Base-by-base conservation (phyloP, 2,329 filamentous ascomycete genomes). In the Xylaria arbuscula region DNA sequence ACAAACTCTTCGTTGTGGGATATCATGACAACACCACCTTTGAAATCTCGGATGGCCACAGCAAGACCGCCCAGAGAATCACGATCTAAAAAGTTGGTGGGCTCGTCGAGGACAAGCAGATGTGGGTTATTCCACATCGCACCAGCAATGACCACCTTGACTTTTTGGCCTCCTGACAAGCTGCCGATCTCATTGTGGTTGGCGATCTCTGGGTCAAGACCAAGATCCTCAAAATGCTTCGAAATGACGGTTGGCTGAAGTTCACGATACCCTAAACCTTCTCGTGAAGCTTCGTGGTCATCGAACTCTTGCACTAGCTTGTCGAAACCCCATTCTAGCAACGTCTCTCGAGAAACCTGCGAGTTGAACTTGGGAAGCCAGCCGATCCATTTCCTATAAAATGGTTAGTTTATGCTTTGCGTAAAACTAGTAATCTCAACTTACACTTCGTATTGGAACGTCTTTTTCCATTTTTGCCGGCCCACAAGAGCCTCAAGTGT, bases 111-210 rank as follows among this genome's bases (percentile, higher is more conserved):
- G 57, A 99, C 96, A 70, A 99, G 89, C 77, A 99, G 84, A 84
- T 99, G 96, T 0, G 96, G 96, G 85, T 98, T 98, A 85, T 98
- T 98, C 94, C 94, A 97, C 93, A 97, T 97, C 75, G 94, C 93
- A 77, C 93, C 93, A 2, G 93, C 96, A 75, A 99, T 90, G 71
- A 99, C 96, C 56, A 99, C 96, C 88, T 99, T 99, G 84, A 99
- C 96, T 83, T 98, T 98, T 80, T 99, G 96, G 15, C 96, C 96
- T 82, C 96, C 96, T 10, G 94, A 98, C 13, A 99, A 87, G 76
- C 94, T 96, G 71, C 93, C 93, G 76, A 99, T 99, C 82, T 98
- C 92, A 81, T 98, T 98, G 88, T 99, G 96, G 83, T 98, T 97
- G 77, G 96, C 96, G 78, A 99, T 98, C 78, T 99, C 96, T 0